phyloP scores from a whole-genome alignment of 306 rosid genomes.

The Alnus rubra region DNA sequence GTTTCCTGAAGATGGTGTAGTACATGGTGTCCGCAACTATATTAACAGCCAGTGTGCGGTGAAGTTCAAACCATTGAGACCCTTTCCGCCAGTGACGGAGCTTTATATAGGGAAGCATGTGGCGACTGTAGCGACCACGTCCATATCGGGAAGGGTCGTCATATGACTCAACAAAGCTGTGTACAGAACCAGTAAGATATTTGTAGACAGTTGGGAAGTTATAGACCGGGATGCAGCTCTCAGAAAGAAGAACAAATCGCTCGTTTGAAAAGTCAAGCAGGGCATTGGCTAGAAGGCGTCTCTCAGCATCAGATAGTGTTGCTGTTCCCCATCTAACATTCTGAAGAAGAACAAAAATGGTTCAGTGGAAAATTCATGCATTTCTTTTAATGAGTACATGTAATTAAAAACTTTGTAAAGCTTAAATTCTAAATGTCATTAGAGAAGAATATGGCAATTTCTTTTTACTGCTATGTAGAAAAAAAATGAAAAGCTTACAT shows the following conservation, averaged over 20 bases:
- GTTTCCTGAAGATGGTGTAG: slow-evolving; percentile 61
- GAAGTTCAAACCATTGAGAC: slow-evolving; percentile 85
- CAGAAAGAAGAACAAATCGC: slow-evolving; percentile 85
- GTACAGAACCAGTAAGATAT: slow-evolving; percentile 58
- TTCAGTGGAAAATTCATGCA: background rate
- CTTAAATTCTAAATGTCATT: background rate
- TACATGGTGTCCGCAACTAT: slow-evolving; percentile 61
- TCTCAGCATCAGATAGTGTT: slow-evolving; percentile 81
- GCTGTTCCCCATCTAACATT: slow-evolving; percentile 81
- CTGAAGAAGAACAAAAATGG: slow-evolving; percentile 39
- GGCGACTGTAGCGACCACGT: slow-evolving; percentile 84
- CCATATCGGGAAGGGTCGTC: slow-evolving; percentile 88
- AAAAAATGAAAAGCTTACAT: no score
- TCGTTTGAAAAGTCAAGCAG: slow-evolving; percentile 87
- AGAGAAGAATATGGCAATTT: background rate
- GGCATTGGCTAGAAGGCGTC: slow-evolving; percentile 89
- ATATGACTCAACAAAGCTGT: slow-evolving; percentile 83
- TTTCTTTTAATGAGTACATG: background rate
- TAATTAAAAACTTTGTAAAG: background rate
- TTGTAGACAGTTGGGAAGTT: slow-evolving; percentile 75
- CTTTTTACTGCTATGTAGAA: background rate
- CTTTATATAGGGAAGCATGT: slow-evolving; percentile 75
- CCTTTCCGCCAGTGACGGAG: slow-evolving; percentile 90
- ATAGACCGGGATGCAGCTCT: slow-evolving; percentile 91
- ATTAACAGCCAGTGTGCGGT: slow-evolving; percentile 55